These are phyloP conservation scores for Cladosporium sp. DNA, from an alignment of 2,329 filamentous ascomycete genomes.

Conservation along the genomic window DNA sequence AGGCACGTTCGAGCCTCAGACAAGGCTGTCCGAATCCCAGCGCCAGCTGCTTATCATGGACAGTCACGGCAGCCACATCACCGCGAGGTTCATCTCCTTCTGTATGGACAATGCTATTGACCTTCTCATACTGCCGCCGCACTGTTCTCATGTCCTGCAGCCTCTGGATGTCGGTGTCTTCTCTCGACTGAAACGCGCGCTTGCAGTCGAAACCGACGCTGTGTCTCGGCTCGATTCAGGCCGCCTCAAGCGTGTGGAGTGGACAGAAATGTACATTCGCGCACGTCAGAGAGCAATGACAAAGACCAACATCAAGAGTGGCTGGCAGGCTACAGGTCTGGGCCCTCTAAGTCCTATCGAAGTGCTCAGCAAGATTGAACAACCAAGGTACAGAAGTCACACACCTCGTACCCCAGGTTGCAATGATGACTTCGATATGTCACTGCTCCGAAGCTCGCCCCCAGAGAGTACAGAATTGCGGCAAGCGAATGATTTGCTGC, in stretches of 20 bases:
- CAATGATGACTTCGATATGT: neutral
- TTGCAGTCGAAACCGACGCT: neutral
- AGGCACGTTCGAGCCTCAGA: neutral
- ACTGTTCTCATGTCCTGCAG: neutral
- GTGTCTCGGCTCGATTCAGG: conserved; percentile 2
- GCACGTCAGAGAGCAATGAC: conserved; percentile 7
- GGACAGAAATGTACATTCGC: conserved; percentile 9
- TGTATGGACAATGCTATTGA: neutral
- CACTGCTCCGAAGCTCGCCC: conserved; percentile 6
- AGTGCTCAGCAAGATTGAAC: neutral
- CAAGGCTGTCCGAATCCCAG: neutral
- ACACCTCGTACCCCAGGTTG: neutral
- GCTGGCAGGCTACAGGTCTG: conserved; percentile 6
- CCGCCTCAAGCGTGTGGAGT: conserved; percentile 4
- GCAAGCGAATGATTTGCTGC: conserved; percentile 2
- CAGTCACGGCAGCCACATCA: neutral
- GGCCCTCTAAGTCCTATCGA: conserved; percentile 9
- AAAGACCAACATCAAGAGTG: conserved; percentile 2
- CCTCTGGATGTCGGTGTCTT: conserved; percentile 5
- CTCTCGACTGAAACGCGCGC: neutral
- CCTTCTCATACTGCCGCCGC: neutral
- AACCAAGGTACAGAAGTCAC: neutral
- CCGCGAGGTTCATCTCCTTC: conserved; percentile 1
- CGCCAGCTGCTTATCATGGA: neutral
- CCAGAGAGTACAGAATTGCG: conserved; percentile 9